Conservation (phyloP, 352 stramenopile species). For the Lagenidium giganteum region DNA sequence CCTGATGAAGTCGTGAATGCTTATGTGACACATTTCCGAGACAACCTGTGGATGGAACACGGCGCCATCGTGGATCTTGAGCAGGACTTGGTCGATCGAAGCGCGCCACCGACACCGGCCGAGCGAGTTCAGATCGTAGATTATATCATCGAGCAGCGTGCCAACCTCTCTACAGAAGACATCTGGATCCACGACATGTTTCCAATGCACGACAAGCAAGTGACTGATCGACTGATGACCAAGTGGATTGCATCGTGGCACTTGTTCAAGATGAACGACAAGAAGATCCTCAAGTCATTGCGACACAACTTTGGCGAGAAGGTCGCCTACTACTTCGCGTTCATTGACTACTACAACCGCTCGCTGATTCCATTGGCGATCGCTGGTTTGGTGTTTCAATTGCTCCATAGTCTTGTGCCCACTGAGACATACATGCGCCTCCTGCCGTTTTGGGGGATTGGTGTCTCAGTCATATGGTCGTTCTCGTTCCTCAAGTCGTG, state of each 20-base stretch:
- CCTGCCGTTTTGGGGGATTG: slow-evolving; percentile 76
- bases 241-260: slow-evolving; percentile 64
- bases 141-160: slow-evolving; percentile 77
- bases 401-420: slow-evolving; percentile 42
- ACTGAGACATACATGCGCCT: slow-evolving; percentile 76
- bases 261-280: slow-evolving; percentile 43
- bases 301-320: slow-evolving; percentile 84
- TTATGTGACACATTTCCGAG: slow-evolving; percentile 60
- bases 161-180: slow-evolving; percentile 46
- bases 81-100: slow-evolving; percentile 56
- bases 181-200: slow-evolving; percentile 82
- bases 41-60: slow-evolving; percentile 75
- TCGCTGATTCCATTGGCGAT: slow-evolving; percentile 69
- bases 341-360: slow-evolving; percentile 81
- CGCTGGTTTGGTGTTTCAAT: slow-evolving; percentile 50
- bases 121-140: slow-evolving; percentile 84
- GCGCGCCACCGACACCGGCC: slow-evolving; percentile 59
- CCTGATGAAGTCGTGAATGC: slow-evolving; percentile 52
- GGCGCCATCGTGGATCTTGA: slow-evolving; percentile 76
- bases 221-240: slow-evolving; percentile 62
- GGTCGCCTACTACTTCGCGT: slow-evolving; percentile 85
- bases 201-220: slow-evolving; percentile 69
- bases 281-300: slow-evolving; percentile 59
- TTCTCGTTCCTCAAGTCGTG: slow-evolving; percentile 83
- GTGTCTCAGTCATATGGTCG: slow-evolving; percentile 74